Evolutionary conservation across 2,329 filamentous ascomycete genomes (phyloP), one percentile per base, ranked within the genome.

Genomic region (Fusarium papillatum): DNA sequence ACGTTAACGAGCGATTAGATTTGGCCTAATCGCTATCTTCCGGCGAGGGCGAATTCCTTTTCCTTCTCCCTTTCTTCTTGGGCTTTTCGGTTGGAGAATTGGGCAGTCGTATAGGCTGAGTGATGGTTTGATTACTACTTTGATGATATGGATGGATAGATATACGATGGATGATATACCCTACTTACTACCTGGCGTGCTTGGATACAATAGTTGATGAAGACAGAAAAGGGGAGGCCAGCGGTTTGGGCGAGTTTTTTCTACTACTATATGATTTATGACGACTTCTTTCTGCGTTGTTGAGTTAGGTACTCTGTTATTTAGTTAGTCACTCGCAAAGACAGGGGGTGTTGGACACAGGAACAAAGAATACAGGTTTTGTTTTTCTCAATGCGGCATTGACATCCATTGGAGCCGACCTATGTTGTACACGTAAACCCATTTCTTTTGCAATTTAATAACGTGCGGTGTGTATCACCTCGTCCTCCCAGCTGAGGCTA

Each of bases 141-240:
- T 48, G 57, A 63, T 60, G 19, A 48, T 22, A 57, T 24, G 41
- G 38, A 43, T 63, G n/a, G 29, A 57, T 61, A 64, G 46, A 53
- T 38, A 53, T 60, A 66, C 16, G 64, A 60, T 17, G 57, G 39
- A 73, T 39, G 61, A 73, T 63, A 72, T 73, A 69, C 71, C 69
- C 53, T 50, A 19, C 64, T 34, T 43, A 11, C 29, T 29, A 39
- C 48, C 26, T 65, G 53, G 53, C 39, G 36, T 53, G 26, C 38
- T 63, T 60, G 48, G 41, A 59, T 36, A 43, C 17, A 63, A 50
- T n/a, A 26, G n/a, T 29, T 24, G 24, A 11, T 39, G 22, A 17
- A n/a, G 50, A 17, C 26, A 38, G 22, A 60, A 66, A 46, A 24
- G 61, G 29, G 22, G 39, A n/a, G 26, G 43, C 29, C 43, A 36